phyloP scores from a whole-genome alignment of 257 asterid genomes.

The Penstemon barbatus region DNA sequence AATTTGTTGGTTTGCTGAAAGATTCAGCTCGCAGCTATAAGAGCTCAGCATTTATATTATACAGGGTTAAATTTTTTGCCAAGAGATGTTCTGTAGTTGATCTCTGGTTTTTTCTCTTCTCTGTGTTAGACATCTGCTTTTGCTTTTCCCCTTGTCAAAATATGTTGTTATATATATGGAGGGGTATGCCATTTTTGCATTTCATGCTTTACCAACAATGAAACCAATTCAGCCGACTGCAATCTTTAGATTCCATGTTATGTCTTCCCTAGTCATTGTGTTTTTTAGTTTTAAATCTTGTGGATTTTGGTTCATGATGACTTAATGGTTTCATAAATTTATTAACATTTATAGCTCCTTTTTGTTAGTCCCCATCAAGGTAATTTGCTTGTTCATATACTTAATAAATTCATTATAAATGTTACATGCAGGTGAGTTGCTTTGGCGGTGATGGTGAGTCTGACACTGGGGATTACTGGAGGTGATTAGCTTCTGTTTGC shows the following conservation, averaged over 20 bases:
- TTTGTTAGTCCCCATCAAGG: background rate
- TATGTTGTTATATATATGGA: background rate
- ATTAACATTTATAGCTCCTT: constrained; percentile 14
- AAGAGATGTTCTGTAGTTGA: background rate
- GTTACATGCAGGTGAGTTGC: constrained; percentile 81
- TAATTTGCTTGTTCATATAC: background rate
- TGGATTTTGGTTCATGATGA: no score
- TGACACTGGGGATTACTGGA: constrained; percentile 95
- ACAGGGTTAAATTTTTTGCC: background rate
- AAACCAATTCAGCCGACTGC: background rate
- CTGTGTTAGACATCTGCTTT: background rate
- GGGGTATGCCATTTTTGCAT: background rate
- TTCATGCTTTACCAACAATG: background rate
- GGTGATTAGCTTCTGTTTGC: constrained; percentile 41
- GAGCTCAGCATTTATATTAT: background rate
- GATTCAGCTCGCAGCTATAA: constrained; percentile 12
- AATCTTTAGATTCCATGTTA: background rate
- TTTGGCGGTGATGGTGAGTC: constrained; percentile 82
- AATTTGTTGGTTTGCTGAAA: background rate
- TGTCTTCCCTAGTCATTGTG: background rate
- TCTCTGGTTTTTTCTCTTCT: background rate
- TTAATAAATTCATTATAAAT: constrained; percentile 17
- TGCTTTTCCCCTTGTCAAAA: background rate
- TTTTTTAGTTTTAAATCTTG: no score
- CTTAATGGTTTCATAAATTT: no score